Conservation (phyloP, 2,329 filamentous ascomycete species). For the Thermoascus crustaceus region DNA sequence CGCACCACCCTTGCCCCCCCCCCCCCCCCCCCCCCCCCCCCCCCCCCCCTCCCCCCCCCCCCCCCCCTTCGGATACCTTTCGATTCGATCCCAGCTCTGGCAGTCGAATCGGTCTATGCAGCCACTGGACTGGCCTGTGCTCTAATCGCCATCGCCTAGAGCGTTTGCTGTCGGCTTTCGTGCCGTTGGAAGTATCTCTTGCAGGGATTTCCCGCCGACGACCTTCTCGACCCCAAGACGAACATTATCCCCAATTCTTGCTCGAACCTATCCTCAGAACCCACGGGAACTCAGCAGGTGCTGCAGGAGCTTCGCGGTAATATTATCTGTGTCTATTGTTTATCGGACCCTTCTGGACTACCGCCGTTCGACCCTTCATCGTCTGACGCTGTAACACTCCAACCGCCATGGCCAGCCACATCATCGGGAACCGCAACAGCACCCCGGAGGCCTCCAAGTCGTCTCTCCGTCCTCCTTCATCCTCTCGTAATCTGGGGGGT, state of each 20-base stretch:
- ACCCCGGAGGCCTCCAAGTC: slow-evolving; percentile 84
- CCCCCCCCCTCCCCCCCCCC: slow-evolving; percentile 9
- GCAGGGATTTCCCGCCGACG: slow-evolving; percentile 7
- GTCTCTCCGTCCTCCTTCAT: slow-evolving; percentile 73
- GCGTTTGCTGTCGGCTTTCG: slow-evolving; percentile 21
- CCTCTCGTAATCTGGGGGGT: slow-evolving; percentile 68
- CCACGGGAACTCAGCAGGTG: slow-evolving; percentile 58
- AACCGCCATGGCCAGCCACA: slow-evolving; percentile 55
- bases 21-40: slow-evolving; percentile 12
- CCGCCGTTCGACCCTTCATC: neutral
- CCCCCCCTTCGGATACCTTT: slow-evolving; percentile 17
- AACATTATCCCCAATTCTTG: slow-evolving; percentile 8
- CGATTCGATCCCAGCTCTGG: slow-evolving; percentile 16
- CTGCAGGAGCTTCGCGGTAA: slow-evolving; percentile 60
- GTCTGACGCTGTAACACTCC: slow-evolving; percentile 3
- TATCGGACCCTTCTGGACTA: slow-evolving; percentile 6
- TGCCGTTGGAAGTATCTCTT: slow-evolving; percentile 15
- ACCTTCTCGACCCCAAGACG: neutral
- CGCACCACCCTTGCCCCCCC: slow-evolving; percentile 11
- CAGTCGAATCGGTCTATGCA: slow-evolving; percentile 30
- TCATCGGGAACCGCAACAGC: slow-evolving; percentile 85
- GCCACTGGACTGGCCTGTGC: slow-evolving; percentile 41
- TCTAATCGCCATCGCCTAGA: slow-evolving; percentile 25
- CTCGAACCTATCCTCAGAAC: slow-evolving; percentile 2
- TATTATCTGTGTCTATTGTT: slow-evolving; percentile 29